phyloP scores from a whole-genome alignment of 768 basidiomycete species.

The Pilatotrama ljubarskyi region DNA sequence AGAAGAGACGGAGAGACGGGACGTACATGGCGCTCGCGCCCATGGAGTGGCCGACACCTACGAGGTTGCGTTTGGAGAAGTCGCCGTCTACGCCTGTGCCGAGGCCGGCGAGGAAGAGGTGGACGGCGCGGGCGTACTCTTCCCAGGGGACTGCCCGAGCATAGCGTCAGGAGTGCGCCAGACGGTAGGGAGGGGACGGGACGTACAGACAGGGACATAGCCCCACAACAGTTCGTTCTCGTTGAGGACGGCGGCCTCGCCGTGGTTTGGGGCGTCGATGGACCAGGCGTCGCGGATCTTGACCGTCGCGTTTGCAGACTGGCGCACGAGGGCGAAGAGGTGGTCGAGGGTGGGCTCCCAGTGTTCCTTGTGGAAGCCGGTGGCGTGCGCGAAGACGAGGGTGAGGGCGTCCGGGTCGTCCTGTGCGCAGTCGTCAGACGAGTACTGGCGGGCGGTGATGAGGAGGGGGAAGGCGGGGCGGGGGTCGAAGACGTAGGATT shows the following conservation, averaged over 20 bases:
- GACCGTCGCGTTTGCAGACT: slow-evolving; percentile 5
- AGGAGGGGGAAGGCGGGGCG: slow-evolving; percentile 52
- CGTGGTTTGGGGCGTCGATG: slow-evolving; percentile 57
- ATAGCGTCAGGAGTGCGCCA: not conserved
- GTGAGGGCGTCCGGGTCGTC: slow-evolving; percentile 38
- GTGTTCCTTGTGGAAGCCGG: slow-evolving; percentile 55
- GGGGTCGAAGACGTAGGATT: slow-evolving; percentile 49
- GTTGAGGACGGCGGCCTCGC: slow-evolving; percentile 52
- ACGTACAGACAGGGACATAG: slow-evolving; percentile 45
- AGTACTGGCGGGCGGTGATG: slow-evolving; percentile 50
- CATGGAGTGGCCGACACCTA: slow-evolving; percentile 59
- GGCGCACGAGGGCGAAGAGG: slow-evolving; percentile 34
- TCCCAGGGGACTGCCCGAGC: slow-evolving; percentile 45
- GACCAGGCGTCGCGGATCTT: slow-evolving; percentile 52
- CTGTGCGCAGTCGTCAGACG: slow-evolving; percentile 25
- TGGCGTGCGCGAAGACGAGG: slow-evolving; percentile 52
- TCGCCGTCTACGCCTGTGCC: slow-evolving; percentile 52
- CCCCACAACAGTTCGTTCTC: slow-evolving; percentile 42
- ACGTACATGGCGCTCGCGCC: slow-evolving; percentile 48
- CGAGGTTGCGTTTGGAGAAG: slow-evolving; percentile 46
- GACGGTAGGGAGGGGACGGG: not conserved
- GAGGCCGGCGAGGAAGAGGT: slow-evolving; percentile 48
- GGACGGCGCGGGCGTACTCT: slow-evolving; percentile 50
- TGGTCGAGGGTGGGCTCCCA: slow-evolving; percentile 59
- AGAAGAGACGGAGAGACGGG: not conserved